phyloP scores from a whole-genome alignment of 176 grass and related monocot species.

The Carex kokanica region DNA sequence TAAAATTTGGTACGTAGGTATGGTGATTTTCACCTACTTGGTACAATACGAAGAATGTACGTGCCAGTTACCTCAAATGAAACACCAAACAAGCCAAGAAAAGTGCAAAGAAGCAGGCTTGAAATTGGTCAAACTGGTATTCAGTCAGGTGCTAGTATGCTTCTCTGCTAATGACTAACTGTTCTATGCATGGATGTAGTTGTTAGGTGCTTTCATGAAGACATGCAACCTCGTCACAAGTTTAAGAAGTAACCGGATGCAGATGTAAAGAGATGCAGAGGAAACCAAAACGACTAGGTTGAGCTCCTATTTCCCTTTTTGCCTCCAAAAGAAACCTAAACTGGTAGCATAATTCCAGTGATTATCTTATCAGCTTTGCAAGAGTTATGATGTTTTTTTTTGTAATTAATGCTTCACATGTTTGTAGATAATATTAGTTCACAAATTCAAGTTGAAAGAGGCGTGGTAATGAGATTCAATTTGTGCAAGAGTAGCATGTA shows the following conservation, averaged over 20 bases:
- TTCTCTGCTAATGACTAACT: conserved; percentile 20
- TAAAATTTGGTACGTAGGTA: background rate
- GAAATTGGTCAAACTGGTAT: background rate
- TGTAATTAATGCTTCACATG: conserved; percentile 6
- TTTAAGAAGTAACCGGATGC: conserved; percentile 51
- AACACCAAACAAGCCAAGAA: background rate
- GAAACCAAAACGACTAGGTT: conserved; percentile 5
- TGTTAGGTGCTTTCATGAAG: conserved; percentile 83
- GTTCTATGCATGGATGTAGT: conserved; percentile 42
- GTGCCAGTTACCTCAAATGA: background rate
- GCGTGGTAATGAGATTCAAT: background rate
- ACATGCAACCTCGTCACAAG: conserved; percentile 67
- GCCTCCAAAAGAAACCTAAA: background rate
- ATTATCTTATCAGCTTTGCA: background rate
- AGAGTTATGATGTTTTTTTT: background rate
- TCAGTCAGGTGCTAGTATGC: background rate
- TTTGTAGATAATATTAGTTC: background rate
- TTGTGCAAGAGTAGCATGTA: background rate
- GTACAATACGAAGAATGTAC: background rate
- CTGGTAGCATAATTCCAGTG: background rate
- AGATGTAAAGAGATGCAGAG: background rate
- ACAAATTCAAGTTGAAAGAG: background rate
- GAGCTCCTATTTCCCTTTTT: background rate
- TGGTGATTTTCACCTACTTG: background rate
- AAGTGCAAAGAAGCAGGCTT: background rate